Percentiles rank a stretch among this genome's conserved stretches.
These are phyloP conservation scores for Diospyros kaki DNA, from an alignment of 148 eudicot species.

Conservation along the genomic window DNA sequence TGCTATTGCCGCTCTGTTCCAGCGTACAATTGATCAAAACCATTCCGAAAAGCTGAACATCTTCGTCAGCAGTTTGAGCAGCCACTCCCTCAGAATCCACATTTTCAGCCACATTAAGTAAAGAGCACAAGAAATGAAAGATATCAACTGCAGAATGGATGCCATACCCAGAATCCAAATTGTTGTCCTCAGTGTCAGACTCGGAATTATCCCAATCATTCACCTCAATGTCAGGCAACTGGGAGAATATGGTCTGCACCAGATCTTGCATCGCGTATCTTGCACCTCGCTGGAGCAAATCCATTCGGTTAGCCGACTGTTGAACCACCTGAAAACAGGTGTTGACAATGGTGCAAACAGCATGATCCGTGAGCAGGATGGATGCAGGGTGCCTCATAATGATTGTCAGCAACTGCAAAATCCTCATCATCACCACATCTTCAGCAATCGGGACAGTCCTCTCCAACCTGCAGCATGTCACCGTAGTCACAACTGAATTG, in stretches of 20 bases:
- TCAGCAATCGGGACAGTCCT: conserved; percentile 48
- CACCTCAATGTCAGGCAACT: conserved; percentile 57
- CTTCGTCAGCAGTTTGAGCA: conserved; percentile 59
- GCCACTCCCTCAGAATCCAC: conserved; percentile 43
- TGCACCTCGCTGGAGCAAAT: conserved; percentile 63
- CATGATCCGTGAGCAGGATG: conserved; percentile 47
- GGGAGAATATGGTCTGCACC: conserved; percentile 53
- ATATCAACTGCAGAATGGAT: conserved; percentile 73
- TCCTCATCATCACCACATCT: conserved; percentile 69
- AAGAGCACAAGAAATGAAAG: conserved; percentile 84
- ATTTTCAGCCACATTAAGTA: conserved; percentile 68
- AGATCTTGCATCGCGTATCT: conserved; percentile 77
- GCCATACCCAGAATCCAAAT: conserved; percentile 44
- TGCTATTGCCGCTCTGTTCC: conserved; percentile 78
- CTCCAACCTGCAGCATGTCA: conserved; percentile 72
- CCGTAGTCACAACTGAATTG: conserved; percentile 41
- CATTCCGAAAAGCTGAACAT: conserved; percentile 71
- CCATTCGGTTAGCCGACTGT: conserved; percentile 54
- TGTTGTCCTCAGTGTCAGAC: conserved; percentile 58
- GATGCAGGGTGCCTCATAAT: conserved; percentile 64
- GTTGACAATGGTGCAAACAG: conserved; percentile 71
- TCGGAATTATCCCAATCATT: conserved; percentile 55
- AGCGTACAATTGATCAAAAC: conserved; percentile 72
- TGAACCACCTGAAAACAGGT: conserved; percentile 82
- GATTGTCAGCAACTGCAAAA: conserved; percentile 41